Conservation (phyloP, 805 yeast genomes). For the Grigorovia yakushimaensis region DNA sequence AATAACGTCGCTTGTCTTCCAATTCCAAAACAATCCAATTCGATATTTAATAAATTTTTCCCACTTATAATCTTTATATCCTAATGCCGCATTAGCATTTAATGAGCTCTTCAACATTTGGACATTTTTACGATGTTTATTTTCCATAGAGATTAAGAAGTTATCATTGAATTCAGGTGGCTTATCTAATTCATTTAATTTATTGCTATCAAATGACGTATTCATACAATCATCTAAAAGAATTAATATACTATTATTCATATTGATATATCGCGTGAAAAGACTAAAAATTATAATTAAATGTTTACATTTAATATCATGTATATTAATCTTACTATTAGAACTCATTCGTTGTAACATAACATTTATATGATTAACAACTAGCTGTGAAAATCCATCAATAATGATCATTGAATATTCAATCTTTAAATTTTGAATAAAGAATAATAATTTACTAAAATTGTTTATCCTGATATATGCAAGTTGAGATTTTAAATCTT, state of each 20-base stretch:
- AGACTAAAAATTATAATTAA: conserved; percentile 18
- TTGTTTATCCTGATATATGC: conserved; percentile 12
- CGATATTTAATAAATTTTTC: conserved; percentile 20
- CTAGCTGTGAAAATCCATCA: conserved; percentile 27
- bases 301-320: conserved; percentile 22
- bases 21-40: conserved; percentile 24
- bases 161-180: conserved; percentile 7
- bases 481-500: not conserved
- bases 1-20: conserved; percentile 10
- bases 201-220: conserved; percentile 19
- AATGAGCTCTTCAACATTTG: conserved; percentile 25
- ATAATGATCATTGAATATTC: conserved; percentile 18
- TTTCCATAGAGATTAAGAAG: conserved; percentile 14
- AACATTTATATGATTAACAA: conserved; percentile 16
- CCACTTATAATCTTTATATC: conserved; percentile 24
- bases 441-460: conserved; percentile 19
- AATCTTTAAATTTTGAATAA: conserved; percentile 10
- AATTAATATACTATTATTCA: conserved; percentile 14
- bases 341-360: not conserved
- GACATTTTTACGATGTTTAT: conserved; percentile 13
- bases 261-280: conserved; percentile 22
- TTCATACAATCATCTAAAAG: conserved; percentile 27
- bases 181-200: conserved; percentile 12
- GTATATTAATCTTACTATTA: conserved; percentile 9
- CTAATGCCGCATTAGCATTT: conserved; percentile 25